These are phyloP conservation scores for Mycena vitilis DNA, from an alignment of 768 basidiomycete genomes.

Conservation along the genomic window DNA sequence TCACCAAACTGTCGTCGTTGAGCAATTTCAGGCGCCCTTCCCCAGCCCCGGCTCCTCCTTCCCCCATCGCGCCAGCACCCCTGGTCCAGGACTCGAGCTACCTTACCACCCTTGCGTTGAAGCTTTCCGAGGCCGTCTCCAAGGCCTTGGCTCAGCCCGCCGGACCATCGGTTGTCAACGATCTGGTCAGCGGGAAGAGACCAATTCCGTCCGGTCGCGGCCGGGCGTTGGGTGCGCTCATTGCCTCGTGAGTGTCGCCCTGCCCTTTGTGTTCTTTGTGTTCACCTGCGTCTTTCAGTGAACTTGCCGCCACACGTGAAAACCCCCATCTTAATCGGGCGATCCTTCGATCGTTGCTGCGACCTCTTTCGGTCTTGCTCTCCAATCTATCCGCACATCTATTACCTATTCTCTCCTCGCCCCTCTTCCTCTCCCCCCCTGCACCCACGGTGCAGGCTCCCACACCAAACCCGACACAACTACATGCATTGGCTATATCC, in stretches of 20 bases:
- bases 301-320: slow-evolving; percentile 72
- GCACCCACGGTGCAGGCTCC: slow-evolving; percentile 63
- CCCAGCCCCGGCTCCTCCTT: slow-evolving; percentile 53
- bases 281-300: slow-evolving; percentile 55
- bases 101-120: slow-evolving; percentile 79
- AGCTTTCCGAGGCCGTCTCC: slow-evolving; percentile 84
- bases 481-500: slow-evolving; percentile 76
- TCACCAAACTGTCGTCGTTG: slow-evolving; percentile 66
- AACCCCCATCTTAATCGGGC: slow-evolving; percentile 76
- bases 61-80: slow-evolving; percentile 52
- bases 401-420: slow-evolving; percentile 73
- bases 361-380: slow-evolving; percentile 80
- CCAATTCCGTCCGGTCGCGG: slow-evolving; percentile 84
- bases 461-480: slow-evolving; percentile 72
- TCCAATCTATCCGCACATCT: slow-evolving; percentile 77
- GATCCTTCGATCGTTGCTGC: slow-evolving; percentile 77
- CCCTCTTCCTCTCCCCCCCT: slow-evolving; percentile 65
- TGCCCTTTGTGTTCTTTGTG: slow-evolving; percentile 29
- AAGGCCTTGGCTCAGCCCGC: slow-evolving; percentile 77
- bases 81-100: slow-evolving; percentile 84
- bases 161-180: slow-evolving; percentile 61
- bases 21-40: slow-evolving; percentile 69
- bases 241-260: slow-evolving; percentile 69
- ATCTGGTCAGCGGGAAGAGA: slow-evolving; percentile 72
- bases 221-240: slow-evolving; percentile 70